Percentiles rank a stretch among this genome's conserved stretches.
Evolutionary conservation across 75 land plant genomes (phyloP).

Genomic region (Picea sitchensis): DNA sequence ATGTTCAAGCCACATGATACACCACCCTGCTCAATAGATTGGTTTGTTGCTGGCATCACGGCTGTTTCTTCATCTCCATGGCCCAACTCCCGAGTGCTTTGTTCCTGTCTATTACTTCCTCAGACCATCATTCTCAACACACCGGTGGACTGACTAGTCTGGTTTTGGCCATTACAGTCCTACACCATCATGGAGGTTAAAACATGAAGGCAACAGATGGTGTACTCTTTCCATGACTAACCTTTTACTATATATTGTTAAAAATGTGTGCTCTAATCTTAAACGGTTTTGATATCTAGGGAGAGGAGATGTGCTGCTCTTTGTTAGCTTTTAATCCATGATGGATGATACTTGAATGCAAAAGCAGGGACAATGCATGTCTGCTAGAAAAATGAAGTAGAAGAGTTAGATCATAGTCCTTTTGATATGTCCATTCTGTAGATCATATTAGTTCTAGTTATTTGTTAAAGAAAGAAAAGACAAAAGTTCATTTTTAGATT

Average conservation of each 20-base stretch:
- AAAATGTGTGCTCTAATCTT: background rate
- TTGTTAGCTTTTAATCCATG: constrained; percentile 7
- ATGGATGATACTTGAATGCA: background rate
- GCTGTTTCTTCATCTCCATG: background rate
- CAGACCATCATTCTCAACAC: background rate
- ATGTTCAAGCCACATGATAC: too few relatives aligned
- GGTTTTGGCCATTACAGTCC: background rate
- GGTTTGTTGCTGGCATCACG: background rate
- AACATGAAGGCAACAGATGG: background rate
- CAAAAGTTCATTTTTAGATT: background rate
- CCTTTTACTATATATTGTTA: background rate
- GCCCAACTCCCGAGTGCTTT: background rate
- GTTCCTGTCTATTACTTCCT: background rate
- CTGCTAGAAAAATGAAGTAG: background rate
- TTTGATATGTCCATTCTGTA: background rate
- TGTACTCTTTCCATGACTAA: background rate
- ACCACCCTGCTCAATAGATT: background rate
- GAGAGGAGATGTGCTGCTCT: background rate
- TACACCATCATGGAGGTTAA: background rate
- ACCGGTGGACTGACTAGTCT: background rate
- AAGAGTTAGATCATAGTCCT: background rate
- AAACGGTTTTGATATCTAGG: background rate
- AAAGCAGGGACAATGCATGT: background rate
- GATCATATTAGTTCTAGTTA: constrained; percentile 2
- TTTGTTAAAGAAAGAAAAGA: background rate